These are phyloP conservation scores for Aspergillus diversus DNA, from an alignment of 495 filamentous ascomycete genomes.

Conservation along the genomic window DNA sequence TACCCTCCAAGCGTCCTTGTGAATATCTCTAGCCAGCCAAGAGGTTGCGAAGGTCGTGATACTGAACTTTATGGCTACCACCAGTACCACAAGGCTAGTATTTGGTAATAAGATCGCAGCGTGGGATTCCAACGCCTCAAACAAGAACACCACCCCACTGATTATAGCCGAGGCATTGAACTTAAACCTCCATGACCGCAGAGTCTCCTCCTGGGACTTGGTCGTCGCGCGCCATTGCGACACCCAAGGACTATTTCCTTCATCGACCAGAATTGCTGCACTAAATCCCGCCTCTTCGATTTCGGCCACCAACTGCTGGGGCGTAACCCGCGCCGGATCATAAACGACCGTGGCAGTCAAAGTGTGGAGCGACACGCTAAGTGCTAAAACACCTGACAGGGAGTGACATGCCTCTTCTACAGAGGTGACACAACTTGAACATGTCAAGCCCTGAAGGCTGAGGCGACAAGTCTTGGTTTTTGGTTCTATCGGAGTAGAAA, in stretches of 20 bases:
- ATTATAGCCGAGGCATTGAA: too few relatives aligned
- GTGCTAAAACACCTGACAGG: background rate
- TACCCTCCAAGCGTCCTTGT: background rate
- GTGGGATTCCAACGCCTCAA: too few relatives aligned
- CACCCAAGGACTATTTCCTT: too few relatives aligned
- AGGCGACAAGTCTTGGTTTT: background rate
- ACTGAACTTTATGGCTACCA: background rate
- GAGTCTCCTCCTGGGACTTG: too few relatives aligned
- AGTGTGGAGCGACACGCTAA: background rate
- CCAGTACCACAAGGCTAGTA: background rate
- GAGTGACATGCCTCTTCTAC: background rate
- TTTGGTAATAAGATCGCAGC: too few relatives aligned
- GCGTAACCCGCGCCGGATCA: background rate
- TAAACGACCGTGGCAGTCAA: background rate
- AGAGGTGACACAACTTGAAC: background rate
- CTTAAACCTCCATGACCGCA: too few relatives aligned
- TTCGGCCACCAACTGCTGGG: too few relatives aligned
- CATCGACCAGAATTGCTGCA: too few relatives aligned
- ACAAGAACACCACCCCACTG: too few relatives aligned
- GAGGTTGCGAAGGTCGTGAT: background rate
- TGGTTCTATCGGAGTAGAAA: too few relatives aligned
- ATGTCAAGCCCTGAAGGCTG: background rate
- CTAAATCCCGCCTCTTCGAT: too few relatives aligned
- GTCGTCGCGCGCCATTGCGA: too few relatives aligned
- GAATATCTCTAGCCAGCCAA: background rate